phyloP scores from a whole-genome alignment of 345 rosid species.

The Geranium rotundifolium region DNA sequence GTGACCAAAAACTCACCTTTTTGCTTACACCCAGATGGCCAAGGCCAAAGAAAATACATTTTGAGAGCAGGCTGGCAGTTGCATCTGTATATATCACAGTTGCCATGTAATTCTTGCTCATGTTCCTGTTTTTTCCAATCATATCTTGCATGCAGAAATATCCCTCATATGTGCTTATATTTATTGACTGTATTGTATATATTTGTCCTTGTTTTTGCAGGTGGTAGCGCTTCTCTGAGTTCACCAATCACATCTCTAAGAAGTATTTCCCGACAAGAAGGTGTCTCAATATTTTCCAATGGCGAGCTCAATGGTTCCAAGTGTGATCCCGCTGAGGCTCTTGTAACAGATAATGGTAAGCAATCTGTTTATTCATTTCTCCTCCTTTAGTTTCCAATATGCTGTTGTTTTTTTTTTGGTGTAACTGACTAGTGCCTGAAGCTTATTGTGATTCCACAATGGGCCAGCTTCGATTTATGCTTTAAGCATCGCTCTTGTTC shows the following conservation, averaged over 20 bases:
- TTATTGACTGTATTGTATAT: neutral
- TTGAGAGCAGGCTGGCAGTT: conserved; percentile 54
- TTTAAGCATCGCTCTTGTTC: too few species aligned
- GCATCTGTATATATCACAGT: conserved; percentile 76
- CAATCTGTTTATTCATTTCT: neutral
- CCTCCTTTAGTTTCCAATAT: neutral
- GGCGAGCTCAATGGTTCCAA: conserved; percentile 10
- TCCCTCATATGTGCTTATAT: neutral
- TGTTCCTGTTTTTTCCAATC: neutral
- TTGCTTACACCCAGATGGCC: conserved; percentile 20
- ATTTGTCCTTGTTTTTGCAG: conserved; percentile 19
- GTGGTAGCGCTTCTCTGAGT: conserved; percentile 53
- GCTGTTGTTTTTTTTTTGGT: too few species aligned
- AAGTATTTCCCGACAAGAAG: conserved; percentile 23
- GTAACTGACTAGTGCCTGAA: too few species aligned
- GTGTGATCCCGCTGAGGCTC: neutral
- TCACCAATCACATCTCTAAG: conserved; percentile 21
- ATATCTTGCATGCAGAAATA: too few species aligned
- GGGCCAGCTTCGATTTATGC: too few species aligned
- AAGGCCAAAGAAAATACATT: conserved; percentile 26
- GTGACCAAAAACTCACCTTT: conserved; percentile 22
- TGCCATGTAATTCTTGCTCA: conserved; percentile 61
- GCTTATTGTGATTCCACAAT: too few species aligned
- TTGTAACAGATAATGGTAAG: too few species aligned
- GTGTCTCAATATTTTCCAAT: conserved; percentile 5